Conservation (phyloP, 352 stramenopile genomes). For the Phytophthora crassamura region DNA sequence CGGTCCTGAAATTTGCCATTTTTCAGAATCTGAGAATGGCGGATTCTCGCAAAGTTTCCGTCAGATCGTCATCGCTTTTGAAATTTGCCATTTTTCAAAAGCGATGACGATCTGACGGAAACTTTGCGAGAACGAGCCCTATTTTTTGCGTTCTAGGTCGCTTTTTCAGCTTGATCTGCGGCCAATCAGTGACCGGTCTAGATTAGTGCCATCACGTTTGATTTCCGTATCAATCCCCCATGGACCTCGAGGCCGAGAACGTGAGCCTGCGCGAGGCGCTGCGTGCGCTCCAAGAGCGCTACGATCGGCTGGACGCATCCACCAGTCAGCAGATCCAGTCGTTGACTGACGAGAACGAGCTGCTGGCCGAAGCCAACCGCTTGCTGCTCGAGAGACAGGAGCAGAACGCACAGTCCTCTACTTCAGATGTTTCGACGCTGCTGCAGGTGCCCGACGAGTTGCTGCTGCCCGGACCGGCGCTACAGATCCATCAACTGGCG, state of each 20-base stretch:
- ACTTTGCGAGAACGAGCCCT: too few relatives aligned
- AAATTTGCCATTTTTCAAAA: too few relatives aligned
- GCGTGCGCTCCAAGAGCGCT: slow-evolving; percentile 55
- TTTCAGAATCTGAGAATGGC: too few relatives aligned
- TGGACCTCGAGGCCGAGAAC: slow-evolving; percentile 56
- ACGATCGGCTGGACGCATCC: slow-evolving; percentile 44
- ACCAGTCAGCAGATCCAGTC: slow-evolving; percentile 53
- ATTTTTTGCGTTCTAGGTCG: too few relatives aligned
- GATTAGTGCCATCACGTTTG: too few relatives aligned
- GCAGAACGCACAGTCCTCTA: background rate
- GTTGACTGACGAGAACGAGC: slow-evolving; percentile 78
- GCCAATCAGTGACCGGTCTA: too few relatives aligned
- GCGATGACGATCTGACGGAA: too few relatives aligned
- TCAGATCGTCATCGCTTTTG: too few relatives aligned
- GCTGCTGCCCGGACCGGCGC: slow-evolving; percentile 53
- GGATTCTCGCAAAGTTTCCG: too few relatives aligned
- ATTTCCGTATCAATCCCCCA: too few relatives aligned
- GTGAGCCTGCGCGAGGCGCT: slow-evolving; percentile 52
- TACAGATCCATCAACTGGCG: slow-evolving; percentile 36
- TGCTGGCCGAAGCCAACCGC: slow-evolving; percentile 77
- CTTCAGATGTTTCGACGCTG: slow-evolving; percentile 21
- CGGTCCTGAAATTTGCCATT: too few relatives aligned
- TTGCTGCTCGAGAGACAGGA: slow-evolving; percentile 64
- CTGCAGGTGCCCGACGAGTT: slow-evolving; percentile 75
- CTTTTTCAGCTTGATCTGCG: too few relatives aligned